Percentiles rank a stretch among this genome's conserved stretches.
Conservation (phyloP, 2,329 filamentous ascomycete genomes). For the Aspergillus sp. region DNA sequence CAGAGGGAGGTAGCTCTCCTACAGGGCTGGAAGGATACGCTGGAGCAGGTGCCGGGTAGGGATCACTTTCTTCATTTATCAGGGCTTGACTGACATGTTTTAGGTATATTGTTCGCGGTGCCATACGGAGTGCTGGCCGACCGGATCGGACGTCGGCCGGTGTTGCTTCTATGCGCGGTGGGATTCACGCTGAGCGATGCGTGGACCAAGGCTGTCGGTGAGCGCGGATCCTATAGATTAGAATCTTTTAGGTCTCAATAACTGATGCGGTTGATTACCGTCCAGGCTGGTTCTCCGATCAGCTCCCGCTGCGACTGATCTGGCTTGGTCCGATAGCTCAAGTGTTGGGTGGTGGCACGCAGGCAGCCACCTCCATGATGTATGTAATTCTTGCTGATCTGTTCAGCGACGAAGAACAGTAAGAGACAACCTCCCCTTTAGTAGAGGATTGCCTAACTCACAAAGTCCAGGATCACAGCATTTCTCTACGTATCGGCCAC, state of each 20-base stretch:
- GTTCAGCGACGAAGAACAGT: slow-evolving; percentile 32
- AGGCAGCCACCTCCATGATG: slow-evolving; percentile 22
- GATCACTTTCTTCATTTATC: background rate
- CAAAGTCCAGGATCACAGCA: slow-evolving; percentile 20
- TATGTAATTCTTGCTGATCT: slow-evolving; percentile 31
- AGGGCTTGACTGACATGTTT: background rate
- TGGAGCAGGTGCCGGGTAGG: slow-evolving; percentile 25
- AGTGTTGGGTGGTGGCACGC: slow-evolving; percentile 30
- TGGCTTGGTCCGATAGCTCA: slow-evolving; percentile 28
- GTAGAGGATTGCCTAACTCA: background rate
- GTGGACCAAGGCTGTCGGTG: background rate
- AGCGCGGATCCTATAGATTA: background rate
- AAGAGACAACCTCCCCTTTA: background rate
- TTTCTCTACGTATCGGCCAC: slow-evolving; percentile 25
- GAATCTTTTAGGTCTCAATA: background rate
- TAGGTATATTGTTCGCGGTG: slow-evolving; percentile 20
- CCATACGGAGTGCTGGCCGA: slow-evolving; percentile 34
- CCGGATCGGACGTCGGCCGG: slow-evolving; percentile 31
- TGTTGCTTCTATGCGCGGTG: slow-evolving; percentile 21
- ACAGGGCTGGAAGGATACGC: slow-evolving; percentile 31
- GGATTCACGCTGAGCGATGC: slow-evolving; percentile 21
- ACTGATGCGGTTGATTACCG: background rate
- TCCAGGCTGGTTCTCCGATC: slow-evolving; percentile 12
- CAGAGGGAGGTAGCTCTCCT: slow-evolving; percentile 34
- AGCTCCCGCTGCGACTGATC: slow-evolving; percentile 29